Evolutionary conservation across 768 basidiomycete genomes (phyloP).

Genomic region (Thelephora aurantiotincta): DNA sequence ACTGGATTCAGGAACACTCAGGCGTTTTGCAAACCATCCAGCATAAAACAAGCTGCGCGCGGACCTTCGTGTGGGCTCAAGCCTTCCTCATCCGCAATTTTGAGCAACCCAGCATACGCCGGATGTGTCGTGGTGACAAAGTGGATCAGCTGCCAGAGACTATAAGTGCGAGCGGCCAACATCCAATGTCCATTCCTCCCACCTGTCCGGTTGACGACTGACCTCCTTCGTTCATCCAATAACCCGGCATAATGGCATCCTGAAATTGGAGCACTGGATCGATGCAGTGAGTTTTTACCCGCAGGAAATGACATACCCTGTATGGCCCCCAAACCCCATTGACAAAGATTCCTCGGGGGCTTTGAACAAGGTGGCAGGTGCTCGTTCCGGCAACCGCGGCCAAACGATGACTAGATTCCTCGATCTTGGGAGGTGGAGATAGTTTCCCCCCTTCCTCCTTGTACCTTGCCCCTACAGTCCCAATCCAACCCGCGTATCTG

Average conservation of each 20-base stretch:
- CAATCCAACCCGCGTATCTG: slow-evolving; percentile 93
- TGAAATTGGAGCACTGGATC: slow-evolving; percentile 15
- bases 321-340: slow-evolving; percentile 91
- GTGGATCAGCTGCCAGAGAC: slow-evolving; percentile 58
- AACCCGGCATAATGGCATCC: slow-evolving; percentile 83
- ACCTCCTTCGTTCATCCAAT: slow-evolving; percentile 99
- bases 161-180: not conserved
- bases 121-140: slow-evolving; percentile 90
- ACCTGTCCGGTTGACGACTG: slow-evolving; percentile 98
- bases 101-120: slow-evolving; percentile 59
- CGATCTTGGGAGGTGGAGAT: slow-evolving; percentile 45
- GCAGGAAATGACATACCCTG: slow-evolving; percentile 29
- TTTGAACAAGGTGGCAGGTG: slow-evolving; percentile 93
- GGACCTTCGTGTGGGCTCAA: slow-evolving; percentile 46
- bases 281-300: not conserved
- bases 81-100: slow-evolving; percentile 41
- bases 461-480: slow-evolving; percentile 78
- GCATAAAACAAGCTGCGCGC: slow-evolving; percentile 3
- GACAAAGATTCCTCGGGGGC: slow-evolving; percentile 72
- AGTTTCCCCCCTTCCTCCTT: slow-evolving; percentile 33
- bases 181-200: slow-evolving; percentile 1
- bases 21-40: not conserved
- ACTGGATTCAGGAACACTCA: slow-evolving; percentile 25
- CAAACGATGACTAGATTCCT: slow-evolving; percentile 68
- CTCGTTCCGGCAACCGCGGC: slow-evolving; percentile 94